Base-by-base conservation (phyloP, 495 filamentous ascomycete genomes). In the Lindgomyces ingoldianus region DNA sequence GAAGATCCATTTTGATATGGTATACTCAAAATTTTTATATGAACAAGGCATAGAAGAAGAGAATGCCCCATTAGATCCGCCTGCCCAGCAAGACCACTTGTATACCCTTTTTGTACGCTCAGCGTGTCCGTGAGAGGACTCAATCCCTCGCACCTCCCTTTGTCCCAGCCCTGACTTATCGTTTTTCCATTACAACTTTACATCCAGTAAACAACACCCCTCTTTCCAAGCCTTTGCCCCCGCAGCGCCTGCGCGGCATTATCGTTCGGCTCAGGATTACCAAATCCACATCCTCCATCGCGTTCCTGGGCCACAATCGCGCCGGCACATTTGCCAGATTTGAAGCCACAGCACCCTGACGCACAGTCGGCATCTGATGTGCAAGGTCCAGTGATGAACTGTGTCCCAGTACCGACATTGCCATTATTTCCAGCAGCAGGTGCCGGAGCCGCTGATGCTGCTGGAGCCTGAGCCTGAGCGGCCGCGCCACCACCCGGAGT, bases 231-330 rank as follows among this genome's bases (percentile, higher is more conserved):
- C 27, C 57, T 3, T 44, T 49, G 29, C 9, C 46, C 29, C 3
- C 27, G 22, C 44, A 60, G 26, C 6, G 48, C 49, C 46, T 54
- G 59, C 9, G 60, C 60, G 3, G 62, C 62, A 45, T 36, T 30
- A 30, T 65, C 55, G 22, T 65, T 65, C 11, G 64, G 51, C 24
- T 18, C 67, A 41, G 69, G 71, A 67, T 76, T 60, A 12, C 74
- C 74, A 57, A 74, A 74, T 1, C 74, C 74, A 59, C 74, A 76
- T n/a, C 74, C 74, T 0, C 74, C 74, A 70, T 76, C 74, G 19
- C 74, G 39, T 50, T 75, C 73, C 58, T 74, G 73, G 2, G 74
- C 74, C 4, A 76, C 45, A 48, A 76, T 57, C 0, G 74, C 30
- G 8, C 73, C 74, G 19, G 74, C 73, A 60, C 74, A 70, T 42